A percentile compares a stretch with the other conserved stretches of the same genome.
Conservation (phyloP, 1,284 basidiomycete genomes). For the Cutaneotrichosporon sp. region DNA sequence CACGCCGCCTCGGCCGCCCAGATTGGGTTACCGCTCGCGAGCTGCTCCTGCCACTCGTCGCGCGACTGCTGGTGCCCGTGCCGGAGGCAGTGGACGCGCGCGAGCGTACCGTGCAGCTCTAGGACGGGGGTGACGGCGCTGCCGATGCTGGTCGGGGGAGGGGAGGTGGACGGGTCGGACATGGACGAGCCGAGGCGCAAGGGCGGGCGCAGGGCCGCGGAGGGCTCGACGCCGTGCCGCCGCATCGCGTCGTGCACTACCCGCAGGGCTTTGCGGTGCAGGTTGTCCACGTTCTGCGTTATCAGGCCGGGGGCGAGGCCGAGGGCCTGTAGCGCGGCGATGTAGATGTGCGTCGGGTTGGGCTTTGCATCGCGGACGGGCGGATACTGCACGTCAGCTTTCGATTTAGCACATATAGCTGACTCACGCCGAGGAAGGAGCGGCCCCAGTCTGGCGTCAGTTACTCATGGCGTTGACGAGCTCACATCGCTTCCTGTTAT, state of each 20-base stretch:
- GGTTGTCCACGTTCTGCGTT: slow-evolving; percentile 88
- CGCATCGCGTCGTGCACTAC: slow-evolving; percentile 39
- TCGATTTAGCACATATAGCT: no score
- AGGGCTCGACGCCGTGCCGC: not conserved
- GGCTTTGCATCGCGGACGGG: slow-evolving; percentile 75
- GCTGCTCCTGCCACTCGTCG: slow-evolving; percentile 69
- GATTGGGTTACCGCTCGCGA: slow-evolving; percentile 71
- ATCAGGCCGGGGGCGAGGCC: slow-evolving; percentile 67
- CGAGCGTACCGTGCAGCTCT: slow-evolving; percentile 86
- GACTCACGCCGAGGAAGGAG: slow-evolving; percentile 61
- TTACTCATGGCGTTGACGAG: slow-evolving; percentile 1
- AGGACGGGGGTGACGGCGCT: slow-evolving; percentile 57
- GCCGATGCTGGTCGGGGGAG: not conserved
- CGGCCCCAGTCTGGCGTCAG: slow-evolving; percentile 63
- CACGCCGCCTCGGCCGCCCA: slow-evolving; percentile 74
- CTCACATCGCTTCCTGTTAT: slow-evolving; percentile 46
- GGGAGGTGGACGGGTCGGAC: not conserved
- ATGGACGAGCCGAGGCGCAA: not conserved
- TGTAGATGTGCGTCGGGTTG: slow-evolving; percentile 81
- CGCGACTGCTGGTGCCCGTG: slow-evolving; percentile 68
- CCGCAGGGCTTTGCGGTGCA: slow-evolving; percentile 71
- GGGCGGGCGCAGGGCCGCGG: not conserved
- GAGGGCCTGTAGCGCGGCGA: slow-evolving; percentile 76
- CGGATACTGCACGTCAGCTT: slow-evolving; percentile 59
- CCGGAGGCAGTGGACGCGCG: slow-evolving; percentile 72